These are phyloP conservation scores for Rhodomyrtus psidioides DNA, from an alignment of 441 rosid genomes.

Conservation along the genomic window DNA sequence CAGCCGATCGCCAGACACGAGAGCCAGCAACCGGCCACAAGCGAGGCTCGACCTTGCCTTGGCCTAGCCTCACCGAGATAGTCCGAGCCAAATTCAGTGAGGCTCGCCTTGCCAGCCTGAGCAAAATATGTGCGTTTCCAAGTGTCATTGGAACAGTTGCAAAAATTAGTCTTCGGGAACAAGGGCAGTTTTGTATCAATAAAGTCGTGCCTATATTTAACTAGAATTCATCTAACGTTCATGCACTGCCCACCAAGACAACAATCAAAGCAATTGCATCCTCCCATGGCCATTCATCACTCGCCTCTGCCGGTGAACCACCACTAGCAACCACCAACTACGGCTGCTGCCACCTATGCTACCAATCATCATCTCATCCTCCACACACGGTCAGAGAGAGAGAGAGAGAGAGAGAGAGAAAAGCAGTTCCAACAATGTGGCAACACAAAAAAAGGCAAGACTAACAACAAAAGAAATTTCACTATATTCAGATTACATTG, in stretches of 20 bases:
- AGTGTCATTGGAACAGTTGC: not conserved
- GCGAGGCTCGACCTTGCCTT: no score
- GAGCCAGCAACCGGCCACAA: no score
- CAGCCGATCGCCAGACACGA: no score
- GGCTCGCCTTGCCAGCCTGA: no score
- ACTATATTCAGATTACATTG: not conserved
- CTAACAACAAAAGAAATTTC: not conserved
- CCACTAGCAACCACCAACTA: not conserved
- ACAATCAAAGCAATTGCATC: not conserved
- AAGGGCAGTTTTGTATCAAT: not conserved
- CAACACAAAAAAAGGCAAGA: not conserved
- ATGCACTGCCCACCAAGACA: not conserved
- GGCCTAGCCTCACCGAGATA: no score
- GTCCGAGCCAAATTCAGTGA: no score
- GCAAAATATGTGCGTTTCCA: not conserved
- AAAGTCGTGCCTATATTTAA: not conserved
- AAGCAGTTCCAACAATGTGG: not conserved
- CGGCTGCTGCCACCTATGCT: not conserved
- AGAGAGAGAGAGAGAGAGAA: no score
- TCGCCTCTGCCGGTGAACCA: not conserved
- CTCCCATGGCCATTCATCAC: not conserved
- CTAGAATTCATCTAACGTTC: not conserved
- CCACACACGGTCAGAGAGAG: not conserved
- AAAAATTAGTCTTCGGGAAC: not conserved
- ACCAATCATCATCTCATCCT: not conserved